Conservation (phyloP, 2,329 filamentous ascomycete genomes). For the Penicillium sp. region DNA sequence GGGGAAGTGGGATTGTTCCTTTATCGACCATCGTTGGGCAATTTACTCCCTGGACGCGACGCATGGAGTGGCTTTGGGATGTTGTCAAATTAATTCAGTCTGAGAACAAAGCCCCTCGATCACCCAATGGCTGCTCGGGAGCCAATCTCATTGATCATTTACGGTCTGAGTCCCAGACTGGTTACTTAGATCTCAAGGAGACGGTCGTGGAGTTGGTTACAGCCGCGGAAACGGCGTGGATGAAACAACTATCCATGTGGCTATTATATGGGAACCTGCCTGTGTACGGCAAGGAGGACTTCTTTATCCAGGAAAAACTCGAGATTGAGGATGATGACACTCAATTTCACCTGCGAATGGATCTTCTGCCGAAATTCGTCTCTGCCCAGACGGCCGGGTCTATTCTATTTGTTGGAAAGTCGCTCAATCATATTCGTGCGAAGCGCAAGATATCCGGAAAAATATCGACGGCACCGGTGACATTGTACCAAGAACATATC, state of each 20-base stretch:
- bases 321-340: constrained; percentile 36
- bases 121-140: constrained; percentile 52
- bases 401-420: constrained; percentile 85
- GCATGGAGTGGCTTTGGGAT: constrained; percentile 80
- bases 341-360: constrained; percentile 55
- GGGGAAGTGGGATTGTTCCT: constrained; percentile 88
- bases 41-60: constrained; percentile 79
- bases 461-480: constrained; percentile 52
- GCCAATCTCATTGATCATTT: constrained; percentile 71
- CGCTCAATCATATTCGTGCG: constrained; percentile 72
- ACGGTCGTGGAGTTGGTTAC: constrained; percentile 66
- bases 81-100: constrained; percentile 63
- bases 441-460: constrained; percentile 35
- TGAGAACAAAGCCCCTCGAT: constrained; percentile 27
- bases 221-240: constrained; percentile 81
- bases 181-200: constrained; percentile 78
- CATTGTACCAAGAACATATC: constrained; percentile 38
- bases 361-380: constrained; percentile 73
- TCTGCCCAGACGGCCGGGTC: constrained; percentile 67
- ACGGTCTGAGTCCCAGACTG: constrained; percentile 71
- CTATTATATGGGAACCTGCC: constrained; percentile 81
- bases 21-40: constrained; percentile 76
- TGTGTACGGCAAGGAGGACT: constrained; percentile 70
- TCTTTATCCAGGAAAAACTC: constrained; percentile 62
- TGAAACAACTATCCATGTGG: constrained; percentile 86